Percentiles rank a stretch among this genome's conserved stretches.
phyloP scores from a whole-genome alignment of 2,329 filamentous ascomycete genomes.

The Atkinsonella texensis region DNA sequence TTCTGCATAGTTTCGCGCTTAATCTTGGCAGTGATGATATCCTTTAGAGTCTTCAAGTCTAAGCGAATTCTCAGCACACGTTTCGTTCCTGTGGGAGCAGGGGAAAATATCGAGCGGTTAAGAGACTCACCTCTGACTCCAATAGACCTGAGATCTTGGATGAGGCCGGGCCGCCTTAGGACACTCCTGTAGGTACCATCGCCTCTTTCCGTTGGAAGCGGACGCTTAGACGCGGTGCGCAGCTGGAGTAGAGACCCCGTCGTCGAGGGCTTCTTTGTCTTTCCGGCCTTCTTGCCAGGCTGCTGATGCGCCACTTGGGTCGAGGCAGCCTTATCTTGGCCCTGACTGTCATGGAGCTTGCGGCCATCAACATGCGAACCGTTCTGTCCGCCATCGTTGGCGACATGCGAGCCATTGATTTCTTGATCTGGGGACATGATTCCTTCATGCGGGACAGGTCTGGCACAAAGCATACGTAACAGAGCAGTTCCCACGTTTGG shows the following conservation, averaged over 20 bases:
- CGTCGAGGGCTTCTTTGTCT: slow-evolving; percentile 7
- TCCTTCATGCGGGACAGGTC: neutral
- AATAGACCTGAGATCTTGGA: slow-evolving; percentile 46
- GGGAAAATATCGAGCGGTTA: too few species aligned
- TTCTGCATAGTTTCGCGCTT: slow-evolving; percentile 52
- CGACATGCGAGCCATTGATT: slow-evolving; percentile 9
- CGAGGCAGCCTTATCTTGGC: slow-evolving; percentile 2
- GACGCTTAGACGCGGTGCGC: slow-evolving; percentile 40
- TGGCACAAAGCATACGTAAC: too few species aligned
- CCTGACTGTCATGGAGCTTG: slow-evolving; percentile 4
- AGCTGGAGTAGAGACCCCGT: slow-evolving; percentile 19
- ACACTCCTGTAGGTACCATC: slow-evolving; percentile 45
- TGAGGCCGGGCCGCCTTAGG: slow-evolving; percentile 37
- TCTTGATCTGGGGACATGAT: slow-evolving; percentile 1
- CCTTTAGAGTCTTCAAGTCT: slow-evolving; percentile 52
- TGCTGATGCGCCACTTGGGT: neutral
- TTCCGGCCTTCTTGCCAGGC: neutral
- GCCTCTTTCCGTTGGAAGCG: slow-evolving; percentile 50
- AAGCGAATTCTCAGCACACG: neutral
- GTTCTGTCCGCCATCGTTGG: neutral
- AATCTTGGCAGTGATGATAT: slow-evolving; percentile 48
- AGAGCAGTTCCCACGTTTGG: too few species aligned
- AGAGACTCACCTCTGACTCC: slow-evolving; percentile 28
- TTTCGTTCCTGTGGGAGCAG: too few species aligned
- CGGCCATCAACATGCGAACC: slow-evolving; percentile 10